These are phyloP conservation scores for Metschnikowia baotianmanensis DNA, from an alignment of 805 yeast species.

Conservation along the genomic window DNA sequence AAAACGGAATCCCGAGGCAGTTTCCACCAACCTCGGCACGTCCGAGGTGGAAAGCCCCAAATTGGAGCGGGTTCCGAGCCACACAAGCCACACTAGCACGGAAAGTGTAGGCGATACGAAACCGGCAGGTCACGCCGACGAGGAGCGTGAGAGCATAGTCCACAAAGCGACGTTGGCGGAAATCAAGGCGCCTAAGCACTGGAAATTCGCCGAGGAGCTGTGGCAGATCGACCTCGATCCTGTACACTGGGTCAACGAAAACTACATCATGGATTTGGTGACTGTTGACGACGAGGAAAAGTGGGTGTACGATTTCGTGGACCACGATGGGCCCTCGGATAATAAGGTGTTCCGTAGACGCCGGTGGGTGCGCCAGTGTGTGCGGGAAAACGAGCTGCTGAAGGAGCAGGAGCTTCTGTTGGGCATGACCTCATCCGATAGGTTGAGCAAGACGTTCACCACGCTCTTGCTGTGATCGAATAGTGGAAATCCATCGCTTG, in stretches of 20 bases:
- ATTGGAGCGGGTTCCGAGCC: slow-evolving; percentile 3
- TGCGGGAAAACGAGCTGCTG: slow-evolving; percentile 11
- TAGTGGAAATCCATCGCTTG: too few species aligned
- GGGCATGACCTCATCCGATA: slow-evolving; percentile 10
- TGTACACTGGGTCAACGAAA: slow-evolving; percentile 56
- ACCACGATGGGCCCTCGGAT: slow-evolving; percentile 16
- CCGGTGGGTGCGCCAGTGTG: slow-evolving; percentile 58
- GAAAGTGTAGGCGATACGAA: slow-evolving; percentile 1
- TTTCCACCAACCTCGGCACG: too few species aligned
- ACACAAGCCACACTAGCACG: background rate
- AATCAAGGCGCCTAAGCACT: slow-evolving; percentile 57
- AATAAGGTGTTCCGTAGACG: slow-evolving; percentile 55
- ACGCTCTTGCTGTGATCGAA: slow-evolving; percentile 13
- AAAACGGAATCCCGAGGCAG: slow-evolving; percentile 17
- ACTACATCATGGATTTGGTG: slow-evolving; percentile 50
- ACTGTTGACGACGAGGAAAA: slow-evolving; percentile 70
- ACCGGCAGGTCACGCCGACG: background rate
- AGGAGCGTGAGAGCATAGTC: slow-evolving; percentile 1
- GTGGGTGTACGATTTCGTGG: slow-evolving; percentile 72
- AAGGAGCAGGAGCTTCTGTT: slow-evolving; percentile 4
- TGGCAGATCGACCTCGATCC: slow-evolving; percentile 74
- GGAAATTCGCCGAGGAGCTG: slow-evolving; percentile 48
- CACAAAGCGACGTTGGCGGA: slow-evolving; percentile 26
- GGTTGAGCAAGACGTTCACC: slow-evolving; percentile 14
- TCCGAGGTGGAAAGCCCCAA: slow-evolving; percentile 4